Percentiles rank a stretch among this genome's conserved stretches.
These are phyloP conservation scores for Globisporangium camurandrum DNA, from an alignment of 352 stramenopile genomes.

Conservation along the genomic window DNA sequence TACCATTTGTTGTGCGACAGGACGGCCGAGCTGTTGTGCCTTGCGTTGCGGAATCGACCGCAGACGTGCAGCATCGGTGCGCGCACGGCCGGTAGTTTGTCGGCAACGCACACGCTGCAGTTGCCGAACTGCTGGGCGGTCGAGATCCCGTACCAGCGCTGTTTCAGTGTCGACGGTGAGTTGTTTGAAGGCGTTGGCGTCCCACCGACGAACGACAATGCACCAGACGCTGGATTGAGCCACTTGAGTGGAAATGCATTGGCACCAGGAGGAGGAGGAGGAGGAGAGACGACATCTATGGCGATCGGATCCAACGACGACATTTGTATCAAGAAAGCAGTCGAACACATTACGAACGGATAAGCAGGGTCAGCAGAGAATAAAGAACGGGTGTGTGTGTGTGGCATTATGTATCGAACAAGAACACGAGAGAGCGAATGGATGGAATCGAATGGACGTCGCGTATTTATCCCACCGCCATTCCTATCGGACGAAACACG, in stretches of 20 bases:
- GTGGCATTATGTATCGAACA: neutral
- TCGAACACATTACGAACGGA: constrained; percentile 64
- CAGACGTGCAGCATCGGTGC: constrained; percentile 55
- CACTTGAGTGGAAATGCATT: constrained; percentile 11
- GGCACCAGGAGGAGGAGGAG: too few species aligned
- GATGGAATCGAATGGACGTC: neutral
- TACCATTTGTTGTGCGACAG: too few species aligned
- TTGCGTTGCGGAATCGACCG: constrained; percentile 57
- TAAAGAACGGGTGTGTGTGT: neutral
- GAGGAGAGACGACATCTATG: too few species aligned
- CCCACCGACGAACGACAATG: constrained; percentile 36
- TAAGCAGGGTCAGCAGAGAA: constrained; percentile 3
- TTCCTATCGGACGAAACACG: neutral
- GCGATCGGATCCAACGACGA: too few species aligned
- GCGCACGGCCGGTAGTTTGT: constrained; percentile 52
- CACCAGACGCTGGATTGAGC: constrained; percentile 2
- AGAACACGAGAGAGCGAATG: neutral
- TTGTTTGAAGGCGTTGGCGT: constrained; percentile 60
- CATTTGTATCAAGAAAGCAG: constrained; percentile 55
- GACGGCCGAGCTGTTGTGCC: constrained; percentile 60
- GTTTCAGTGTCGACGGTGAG: constrained; percentile 51
- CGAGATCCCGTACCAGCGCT: constrained; percentile 69
- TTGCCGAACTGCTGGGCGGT: constrained; percentile 81
- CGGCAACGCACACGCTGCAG: constrained; percentile 49
- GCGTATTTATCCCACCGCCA: neutral